Evolutionary conservation across 2,329 filamentous ascomycete species (phyloP), one percentile per base, ranked within the genome.

Genomic region (Venturiaceae sp.): DNA sequence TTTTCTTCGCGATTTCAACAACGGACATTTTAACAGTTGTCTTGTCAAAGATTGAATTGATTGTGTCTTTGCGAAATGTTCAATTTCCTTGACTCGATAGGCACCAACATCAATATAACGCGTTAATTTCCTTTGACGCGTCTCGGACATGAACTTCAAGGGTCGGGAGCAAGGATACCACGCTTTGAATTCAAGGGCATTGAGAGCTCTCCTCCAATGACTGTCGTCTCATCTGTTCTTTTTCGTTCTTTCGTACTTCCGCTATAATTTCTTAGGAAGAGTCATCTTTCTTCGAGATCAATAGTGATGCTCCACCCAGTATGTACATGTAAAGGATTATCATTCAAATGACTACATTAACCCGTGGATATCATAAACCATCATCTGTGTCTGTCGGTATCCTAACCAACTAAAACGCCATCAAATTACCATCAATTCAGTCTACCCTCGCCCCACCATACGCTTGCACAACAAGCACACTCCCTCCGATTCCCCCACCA

Each of bases 401-500:
- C 11, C 19, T 16, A 26, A 30, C 5, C 21, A 23, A 6, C 6
- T 8, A 50, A n/a, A 16, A 13, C 13, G 5, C 23, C 14, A 6
- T 16, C 5, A 26, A n/a, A 28, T n/a, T 16, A 7, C 13, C 44
- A 13, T 50, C 26, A n/a, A 16, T 5, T 30, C 23, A 30, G 19
- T 30, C 26, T 3, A 30, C 5, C 19, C 44, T 30, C 9, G 9
- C 14, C 5, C 44, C 44, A n/a, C 14, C 23, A 32, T n/a, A 76
- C 37, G 85, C 86, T 71, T 90, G 84, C 30, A 92, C 78, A 58
- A 91, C 81, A 57, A 91, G 73, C 28, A 91, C 72, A 69, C 87
- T 90, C 0, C 85, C 83, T 62, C 78, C 80, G n/a, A 87, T 71
- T 13, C 78, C 80, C 47, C 76, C 77, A 55, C 77, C 77, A 46